Evolutionary conservation across 768 basidiomycete species (phyloP), one percentile per base, ranked within the genome.

Genomic region (Boletus vermiculosoides): DNA sequence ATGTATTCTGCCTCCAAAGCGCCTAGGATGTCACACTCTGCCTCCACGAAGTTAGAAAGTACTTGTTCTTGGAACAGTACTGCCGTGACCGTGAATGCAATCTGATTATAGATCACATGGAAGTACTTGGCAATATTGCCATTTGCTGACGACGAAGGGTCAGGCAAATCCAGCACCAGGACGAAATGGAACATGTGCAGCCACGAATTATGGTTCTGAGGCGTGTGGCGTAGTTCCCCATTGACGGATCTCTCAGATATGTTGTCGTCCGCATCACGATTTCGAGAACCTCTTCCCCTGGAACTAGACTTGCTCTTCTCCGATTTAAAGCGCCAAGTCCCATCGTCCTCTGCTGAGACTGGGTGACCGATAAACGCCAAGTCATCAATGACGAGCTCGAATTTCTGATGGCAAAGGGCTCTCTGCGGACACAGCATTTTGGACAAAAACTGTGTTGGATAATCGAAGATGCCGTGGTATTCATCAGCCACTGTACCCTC

Each of bases 281-380:
- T 80, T 54, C 80, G 78, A 9, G 80, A 77, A 41, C 82, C 85
- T 25, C 87, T 73, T 36, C 85, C 87, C 55, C 86, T 76, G 23
- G 80, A 77, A 37, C 71, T 75, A 41, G 73, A 57, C 62, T 83
- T 82, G 50, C 67, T 61, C 60, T 80, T 84, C 63, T 88, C 87
- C n/a, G 77, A 76, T 66, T 80, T 84, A 70, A 91, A 91, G 40
- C 77, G 76, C 93, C 94, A 94, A 15, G 67, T 77, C 1, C 88
- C 90, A 62, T 88, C 86, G 30, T 76, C 65, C 51, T 90, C 88
- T 12, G 83, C 83, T 67, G 88, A 90, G 3, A 98, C 94, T 2
- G 96, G 97, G 70, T 98, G 95, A 0, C 97, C 97, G 44, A 98
- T 80, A 70, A 98, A 98, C 6, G 86, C 91, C 25, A 98, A 79